A percentile compares a stretch with the other conserved stretches of the same genome.
phyloP scores from a whole-genome alignment of 345 rosid species.

The Populus alba region DNA sequence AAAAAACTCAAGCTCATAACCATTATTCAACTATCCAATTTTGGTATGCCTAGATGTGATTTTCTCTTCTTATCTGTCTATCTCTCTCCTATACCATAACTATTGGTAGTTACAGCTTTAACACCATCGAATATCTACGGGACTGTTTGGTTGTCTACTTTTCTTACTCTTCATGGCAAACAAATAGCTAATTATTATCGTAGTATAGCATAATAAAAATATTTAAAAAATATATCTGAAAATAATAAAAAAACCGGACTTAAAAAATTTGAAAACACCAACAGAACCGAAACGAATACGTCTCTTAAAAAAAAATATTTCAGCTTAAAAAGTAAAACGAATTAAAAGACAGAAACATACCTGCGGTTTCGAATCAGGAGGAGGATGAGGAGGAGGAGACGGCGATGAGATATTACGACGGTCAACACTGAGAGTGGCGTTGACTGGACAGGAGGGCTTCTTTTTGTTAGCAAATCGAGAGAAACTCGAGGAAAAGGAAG shows the following conservation, averaged over 20 bases:
- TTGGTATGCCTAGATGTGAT: no score
- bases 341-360: conserved; percentile 19
- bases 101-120: no score
- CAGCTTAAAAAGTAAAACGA: background rate
- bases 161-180: background rate
- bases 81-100: no score
- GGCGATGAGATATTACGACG: conserved; percentile 14
- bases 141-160: background rate
- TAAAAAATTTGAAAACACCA: background rate
- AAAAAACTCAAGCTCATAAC: no score
- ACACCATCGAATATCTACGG: background rate
- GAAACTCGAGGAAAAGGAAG: conserved; percentile 17
- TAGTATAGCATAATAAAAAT: background rate
- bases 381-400: conserved; percentile 16
- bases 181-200: background rate
- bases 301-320: background rate
- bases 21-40: no score
- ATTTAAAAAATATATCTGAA: background rate
- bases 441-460: conserved; percentile 33
- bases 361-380: conserved; percentile 43
- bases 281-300: background rate
- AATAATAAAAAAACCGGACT: background rate
- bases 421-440: conserved; percentile 49
- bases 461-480: conserved; percentile 28
- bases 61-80: no score